Conservation (phyloP, 2,329 filamentous ascomycete genomes). For the Didymellaceae sp. region DNA sequence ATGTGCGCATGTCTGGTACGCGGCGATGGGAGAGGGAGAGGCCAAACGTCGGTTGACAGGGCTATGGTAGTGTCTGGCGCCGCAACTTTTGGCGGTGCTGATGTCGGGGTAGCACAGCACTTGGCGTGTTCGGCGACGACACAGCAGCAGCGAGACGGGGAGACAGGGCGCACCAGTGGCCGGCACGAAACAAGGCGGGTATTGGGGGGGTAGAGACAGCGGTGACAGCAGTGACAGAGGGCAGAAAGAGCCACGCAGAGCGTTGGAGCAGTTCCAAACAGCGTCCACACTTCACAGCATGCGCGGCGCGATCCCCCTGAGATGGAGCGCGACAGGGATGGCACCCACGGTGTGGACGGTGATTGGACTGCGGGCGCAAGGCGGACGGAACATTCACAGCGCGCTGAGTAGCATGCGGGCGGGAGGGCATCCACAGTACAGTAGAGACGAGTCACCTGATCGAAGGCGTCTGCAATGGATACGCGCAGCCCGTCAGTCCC, state of each 20-base stretch:
- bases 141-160: neutral
- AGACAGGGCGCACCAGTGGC: neutral
- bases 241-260: neutral
- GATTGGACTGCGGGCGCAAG: constrained; percentile 3
- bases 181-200: neutral
- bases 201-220: neutral
- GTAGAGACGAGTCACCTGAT: neutral
- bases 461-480: neutral
- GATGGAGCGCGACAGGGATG: constrained; percentile 17
- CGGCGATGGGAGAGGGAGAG: neutral
- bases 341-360: neutral
- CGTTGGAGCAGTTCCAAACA: constrained; percentile 5
- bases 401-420: neutral
- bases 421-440: too few species aligned
- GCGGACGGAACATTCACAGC: constrained; percentile 10
- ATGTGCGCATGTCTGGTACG: constrained; percentile 14
- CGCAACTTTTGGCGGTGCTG: constrained; percentile 13
- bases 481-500: neutral
- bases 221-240: neutral
- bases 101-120: constrained; percentile 3
- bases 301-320: constrained; percentile 15
- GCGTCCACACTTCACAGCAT: neutral
- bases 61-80: constrained; percentile 3
- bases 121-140: constrained; percentile 8
- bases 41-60: neutral